Base-by-base conservation (phyloP, 2,329 filamentous ascomycete species). In the Hypoxylon sp. region DNA sequence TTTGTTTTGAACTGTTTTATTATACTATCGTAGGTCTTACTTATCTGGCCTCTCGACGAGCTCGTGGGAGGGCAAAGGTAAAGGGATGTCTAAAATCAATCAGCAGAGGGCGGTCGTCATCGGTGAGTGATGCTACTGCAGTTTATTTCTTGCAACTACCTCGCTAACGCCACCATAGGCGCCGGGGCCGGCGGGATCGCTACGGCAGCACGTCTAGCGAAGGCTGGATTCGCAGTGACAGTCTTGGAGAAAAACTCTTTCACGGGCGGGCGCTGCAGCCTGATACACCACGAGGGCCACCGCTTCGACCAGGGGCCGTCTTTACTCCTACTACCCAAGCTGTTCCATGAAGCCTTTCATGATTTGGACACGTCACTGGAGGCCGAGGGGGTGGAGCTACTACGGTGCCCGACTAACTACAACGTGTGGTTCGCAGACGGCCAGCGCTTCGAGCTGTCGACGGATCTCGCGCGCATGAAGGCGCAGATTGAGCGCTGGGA, bases 251-350 rank as follows among this genome's bases (percentile, higher is more conserved):
- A 92, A 80, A 92, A 93, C 72, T 79, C 79, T 59, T 91, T 91
- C 74, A 89, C 87, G 0, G 91, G 91, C 47, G 91, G 91, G 3
- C 82, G 91, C 56, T 93, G 90, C 77, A 90, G 86, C 46, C 77
- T 92, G 24, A 82, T 92, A 37, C 79, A 85, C 54, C 79, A 85
- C 61, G 78, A 85, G 49, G 87, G 85, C 56, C 87, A 88, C 75
- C 86, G 91, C 59, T 93, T 93, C 78, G 91, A 93, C 72, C 90
- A 92, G 79, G 91, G 91, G 0, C 91, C 91, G 0, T 92, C 89
- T 0, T 84, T 93, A 3, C 84, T 93, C 17, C 82, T 93, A 0
- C 85, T 93, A 5, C 91, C 91, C 1, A 84, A 86, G 57, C 82
- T 92, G 59, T 93, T 93, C 79, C 81, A 83, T 26, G 87, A 91